A percentile compares a stretch with the other conserved stretches of the same genome.
Conservation (phyloP, 2,329 filamentous ascomycete genomes). For the Xylariaceae sp. region DNA sequence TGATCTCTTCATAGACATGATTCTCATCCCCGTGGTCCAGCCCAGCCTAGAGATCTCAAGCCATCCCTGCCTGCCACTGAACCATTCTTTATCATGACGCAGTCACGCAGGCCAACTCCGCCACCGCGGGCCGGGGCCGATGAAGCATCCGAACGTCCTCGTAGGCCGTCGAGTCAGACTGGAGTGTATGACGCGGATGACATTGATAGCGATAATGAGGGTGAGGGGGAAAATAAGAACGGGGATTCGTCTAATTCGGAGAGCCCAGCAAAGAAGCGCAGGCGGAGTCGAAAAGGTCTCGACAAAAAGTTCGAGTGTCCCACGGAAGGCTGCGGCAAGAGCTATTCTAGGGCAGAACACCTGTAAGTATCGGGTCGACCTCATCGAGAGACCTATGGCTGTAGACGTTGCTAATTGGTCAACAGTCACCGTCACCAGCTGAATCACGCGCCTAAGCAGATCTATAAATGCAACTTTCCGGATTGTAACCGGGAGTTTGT, state of each 20-base stretch:
- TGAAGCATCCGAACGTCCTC: constrained; percentile 38
- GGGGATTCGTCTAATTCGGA: constrained; percentile 50
- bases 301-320: constrained; percentile 83
- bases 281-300: constrained; percentile 69
- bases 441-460: constrained; percentile 93
- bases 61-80: constrained; percentile 37
- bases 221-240: constrained; percentile 38
- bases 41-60: constrained; percentile 37
- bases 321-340: constrained; percentile 85
- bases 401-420: constrained; percentile 24
- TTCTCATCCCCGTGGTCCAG: constrained; percentile 39
- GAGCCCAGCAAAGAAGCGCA: constrained; percentile 53
- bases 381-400: background rate
- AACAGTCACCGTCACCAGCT: constrained; percentile 78
- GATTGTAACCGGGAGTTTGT: constrained; percentile 90
- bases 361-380: constrained; percentile 51
- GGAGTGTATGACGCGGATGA: constrained; percentile 29
- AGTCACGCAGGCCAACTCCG: constrained; percentile 39
- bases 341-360: constrained; percentile 93
- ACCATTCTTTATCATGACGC: constrained; percentile 39
- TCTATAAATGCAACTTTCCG: constrained; percentile 88
- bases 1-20: constrained; percentile 36
- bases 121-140: constrained; percentile 40
- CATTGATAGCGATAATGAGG: constrained; percentile 38
- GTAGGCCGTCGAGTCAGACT: constrained; percentile 40